Evolutionary conservation across 2,329 filamentous ascomycete species (phyloP).

Genomic region (Stemphylium beticola): DNA sequence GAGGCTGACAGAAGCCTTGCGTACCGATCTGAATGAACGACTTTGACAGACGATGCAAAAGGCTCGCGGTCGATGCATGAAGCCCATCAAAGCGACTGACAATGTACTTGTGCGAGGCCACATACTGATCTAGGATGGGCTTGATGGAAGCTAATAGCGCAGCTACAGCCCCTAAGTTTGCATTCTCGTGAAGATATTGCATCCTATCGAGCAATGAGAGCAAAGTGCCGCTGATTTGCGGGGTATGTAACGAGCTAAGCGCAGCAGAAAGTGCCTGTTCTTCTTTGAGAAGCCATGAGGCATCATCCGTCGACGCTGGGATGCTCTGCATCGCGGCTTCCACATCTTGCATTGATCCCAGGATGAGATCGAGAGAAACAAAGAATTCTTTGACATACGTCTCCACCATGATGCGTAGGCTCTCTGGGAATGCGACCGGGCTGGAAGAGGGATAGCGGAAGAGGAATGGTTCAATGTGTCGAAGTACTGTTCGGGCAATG

Average conservation of each 20-base stretch:
- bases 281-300: constrained; percentile 67
- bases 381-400: constrained; percentile 66
- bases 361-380: constrained; percentile 72
- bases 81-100: constrained; percentile 66
- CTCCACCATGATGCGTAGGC: constrained; percentile 31
- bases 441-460: constrained; percentile 25
- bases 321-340: constrained; percentile 62
- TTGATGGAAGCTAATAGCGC: constrained; percentile 66
- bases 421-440: background rate
- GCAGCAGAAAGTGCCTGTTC: constrained; percentile 47
- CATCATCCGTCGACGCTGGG: constrained; percentile 65
- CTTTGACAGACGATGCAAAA: constrained; percentile 76
- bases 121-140: constrained; percentile 79
- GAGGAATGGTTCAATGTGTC: constrained; percentile 72
- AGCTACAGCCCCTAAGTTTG: constrained; percentile 54
- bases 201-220: constrained; percentile 55
- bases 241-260: constrained; percentile 65
- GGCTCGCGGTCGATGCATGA: constrained; percentile 73
- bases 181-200: constrained; percentile 50
- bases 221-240: constrained; percentile 59
- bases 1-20: constrained; percentile 89
- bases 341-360: constrained; percentile 79
- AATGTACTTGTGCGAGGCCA: constrained; percentile 63
- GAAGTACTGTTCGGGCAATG: constrained; percentile 50
- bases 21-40: constrained; percentile 79